A percentile compares a stretch with the other conserved stretches of the same genome.
phyloP scores from a whole-genome alignment of 2,329 filamentous ascomycete species.

The Hypomyces perniciosus region DNA sequence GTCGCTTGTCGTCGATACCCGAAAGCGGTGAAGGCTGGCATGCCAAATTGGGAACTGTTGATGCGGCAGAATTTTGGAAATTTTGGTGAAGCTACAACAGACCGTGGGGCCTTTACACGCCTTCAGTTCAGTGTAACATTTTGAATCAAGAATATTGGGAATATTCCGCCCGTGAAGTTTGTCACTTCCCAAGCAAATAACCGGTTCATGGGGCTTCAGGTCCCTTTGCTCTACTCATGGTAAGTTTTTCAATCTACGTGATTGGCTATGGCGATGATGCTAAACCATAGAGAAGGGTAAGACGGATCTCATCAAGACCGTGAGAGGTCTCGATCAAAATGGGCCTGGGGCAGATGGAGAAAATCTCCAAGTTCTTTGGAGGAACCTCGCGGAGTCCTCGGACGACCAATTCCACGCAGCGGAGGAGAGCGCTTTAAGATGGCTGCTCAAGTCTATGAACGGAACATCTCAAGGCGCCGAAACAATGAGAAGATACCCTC shows the following conservation, averaged over 20 bases:
- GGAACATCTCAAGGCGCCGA: slow-evolving; percentile 41
- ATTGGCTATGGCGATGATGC: slow-evolving; percentile 4
- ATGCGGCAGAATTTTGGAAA: slow-evolving; percentile 41
- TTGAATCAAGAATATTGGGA: slow-evolving; percentile 1
- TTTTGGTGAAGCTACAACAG: slow-evolving; percentile 27
- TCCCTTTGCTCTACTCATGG: neutral
- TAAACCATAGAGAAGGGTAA: slow-evolving; percentile 21
- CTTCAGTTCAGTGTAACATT: neutral
- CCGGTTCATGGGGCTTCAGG: neutral
- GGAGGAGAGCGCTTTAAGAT: slow-evolving; percentile 54
- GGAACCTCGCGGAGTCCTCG: slow-evolving; percentile 37
- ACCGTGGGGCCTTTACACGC: slow-evolving; percentile 1
- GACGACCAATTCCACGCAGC: slow-evolving; percentile 43
- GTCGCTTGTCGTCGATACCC: slow-evolving; percentile 29
- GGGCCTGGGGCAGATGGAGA: slow-evolving; percentile 38
- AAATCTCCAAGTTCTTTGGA: slow-evolving; percentile 46
- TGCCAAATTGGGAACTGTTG: slow-evolving; percentile 19
- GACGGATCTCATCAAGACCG: slow-evolving; percentile 43
- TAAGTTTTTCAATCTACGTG: neutral
- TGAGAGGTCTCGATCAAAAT: slow-evolving; percentile 50
- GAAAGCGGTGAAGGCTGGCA: slow-evolving; percentile 37
- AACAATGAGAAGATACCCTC: slow-evolving; percentile 47
- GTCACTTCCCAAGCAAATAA: neutral
- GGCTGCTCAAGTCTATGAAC: slow-evolving; percentile 58
- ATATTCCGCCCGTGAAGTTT: neutral